Base-by-base conservation (phyloP, 2,329 filamentous ascomycete genomes). In the Fusarium domesticum region DNA sequence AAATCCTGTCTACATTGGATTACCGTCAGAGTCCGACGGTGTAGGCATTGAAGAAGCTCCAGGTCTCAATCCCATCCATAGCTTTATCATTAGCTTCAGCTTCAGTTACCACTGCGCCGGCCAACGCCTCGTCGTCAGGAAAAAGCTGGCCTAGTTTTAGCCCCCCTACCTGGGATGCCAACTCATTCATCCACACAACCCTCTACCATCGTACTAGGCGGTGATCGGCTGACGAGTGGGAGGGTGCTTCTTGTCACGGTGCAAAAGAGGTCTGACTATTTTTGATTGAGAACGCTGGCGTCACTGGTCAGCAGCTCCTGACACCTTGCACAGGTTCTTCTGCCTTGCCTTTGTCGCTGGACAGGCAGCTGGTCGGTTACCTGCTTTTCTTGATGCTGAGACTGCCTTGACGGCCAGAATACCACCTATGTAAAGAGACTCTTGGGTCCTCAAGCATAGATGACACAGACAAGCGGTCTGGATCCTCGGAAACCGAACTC, bases 121-220 rank as follows among this genome's bases (percentile, higher is more conserved):
- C 39, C 39, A 48, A 44, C 50, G 43, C 33, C 45, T 35, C 47
- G 50, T 50, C 45, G 35, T 41, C 43, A 32, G 32, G 37, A 43
- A 43, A 48, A 46, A 46, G 50, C 42, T 42, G 52, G 47, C 54
- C 57, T 59, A 59, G 57, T 53, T 58, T 59, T 59, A 59, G 57
- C 48, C 47, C 36, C 10, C 44, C 35, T 39, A 53, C 47, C 54
- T 37, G 44, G 51, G 43, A 38, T 57, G 56, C 57, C 57, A 59
- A 43, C 57, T 57, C 54, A 59, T 49, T 47, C 57, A 59, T 53
- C 47, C 20, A 23, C 53, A 58, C 54, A 56, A 59, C n/a, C n/a
- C n/a, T 47, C 45, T 45, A 53, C 37, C 42, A 48, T 42, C 20
- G 20, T 23, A 23, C 10, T 23, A 36, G 43, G 48, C 41, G 45